Conservation (phyloP, 345 rosid species). For the Gossypium raimondii region DNA sequence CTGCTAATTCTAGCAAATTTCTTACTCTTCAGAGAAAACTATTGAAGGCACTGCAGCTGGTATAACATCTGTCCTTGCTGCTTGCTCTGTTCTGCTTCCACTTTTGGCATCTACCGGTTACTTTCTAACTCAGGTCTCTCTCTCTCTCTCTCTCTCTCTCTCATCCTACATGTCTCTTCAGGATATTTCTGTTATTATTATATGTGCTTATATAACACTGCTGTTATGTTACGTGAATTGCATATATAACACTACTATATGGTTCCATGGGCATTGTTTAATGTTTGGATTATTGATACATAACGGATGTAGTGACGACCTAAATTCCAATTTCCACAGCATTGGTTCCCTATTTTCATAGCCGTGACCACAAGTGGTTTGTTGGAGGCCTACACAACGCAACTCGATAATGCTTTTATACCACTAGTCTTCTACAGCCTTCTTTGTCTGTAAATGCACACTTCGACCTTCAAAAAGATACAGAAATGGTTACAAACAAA, state of each 20-base stretch:
- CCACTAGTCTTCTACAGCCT: constrained; percentile 90
- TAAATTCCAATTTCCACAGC: constrained; percentile 41
- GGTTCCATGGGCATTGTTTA: background rate
- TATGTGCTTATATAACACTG: constrained; percentile 67
- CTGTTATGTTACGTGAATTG: no score
- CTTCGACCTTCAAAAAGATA: background rate
- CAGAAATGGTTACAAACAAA: background rate
- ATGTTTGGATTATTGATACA: background rate
- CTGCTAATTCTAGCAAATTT: constrained; percentile 19
- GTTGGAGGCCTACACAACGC: constrained; percentile 94
- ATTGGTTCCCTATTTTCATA: constrained; percentile 74
- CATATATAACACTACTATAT: no score
- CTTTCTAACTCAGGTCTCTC: constrained; percentile 52
- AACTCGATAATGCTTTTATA: constrained; percentile 90
- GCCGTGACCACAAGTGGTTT: constrained; percentile 76
- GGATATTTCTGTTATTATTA: background rate
- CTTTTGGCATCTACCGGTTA: constrained; percentile 79
- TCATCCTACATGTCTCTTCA: background rate
- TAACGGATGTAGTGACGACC: constrained; percentile 4
- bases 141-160: background rate
- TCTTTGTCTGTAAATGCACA: constrained; percentile 54
- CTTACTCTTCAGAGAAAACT: constrained; percentile 65
- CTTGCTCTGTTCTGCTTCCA: constrained; percentile 75
- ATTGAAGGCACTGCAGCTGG: constrained; percentile 98
- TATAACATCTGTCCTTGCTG: constrained; percentile 72